Evolutionary conservation across 306 rosid species (phyloP).

Genomic region (Rosa chinensis): DNA sequence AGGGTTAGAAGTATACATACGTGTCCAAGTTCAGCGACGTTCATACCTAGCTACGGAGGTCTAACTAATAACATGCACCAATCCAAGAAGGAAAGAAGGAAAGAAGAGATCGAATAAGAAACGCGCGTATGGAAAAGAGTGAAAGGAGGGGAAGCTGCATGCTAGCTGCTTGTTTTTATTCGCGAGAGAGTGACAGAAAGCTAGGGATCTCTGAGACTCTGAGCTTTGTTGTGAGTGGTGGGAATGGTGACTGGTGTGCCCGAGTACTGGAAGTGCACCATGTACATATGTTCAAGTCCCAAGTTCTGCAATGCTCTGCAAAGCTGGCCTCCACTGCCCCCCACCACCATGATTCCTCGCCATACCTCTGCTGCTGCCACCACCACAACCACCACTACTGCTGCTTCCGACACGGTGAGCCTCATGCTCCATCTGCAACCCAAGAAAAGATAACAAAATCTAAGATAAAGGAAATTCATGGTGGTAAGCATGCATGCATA

Average conservation of each 20-base stretch:
- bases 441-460: background rate
- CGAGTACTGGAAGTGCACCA: background rate
- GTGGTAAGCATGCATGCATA: background rate
- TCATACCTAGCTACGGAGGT: background rate
- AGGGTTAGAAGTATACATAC: slow-evolving; percentile 10
- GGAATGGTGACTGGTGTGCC: background rate
- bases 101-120: slow-evolving; percentile 6
- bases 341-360: slow-evolving; percentile 57
- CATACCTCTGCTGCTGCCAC: slow-evolving; percentile 36
- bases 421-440: slow-evolving; percentile 52
- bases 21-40: slow-evolving; percentile 3
- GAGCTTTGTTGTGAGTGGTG: background rate
- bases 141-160: slow-evolving; percentile 7
- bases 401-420: slow-evolving; percentile 36
- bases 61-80: background rate
- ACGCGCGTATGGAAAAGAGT: slow-evolving; percentile 19
- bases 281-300: slow-evolving; percentile 50
- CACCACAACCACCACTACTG: slow-evolving; percentile 29
- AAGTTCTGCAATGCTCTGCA: slow-evolving; percentile 89
- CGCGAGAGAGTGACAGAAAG: slow-evolving; percentile 13
- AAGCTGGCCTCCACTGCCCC: slow-evolving; percentile 89
- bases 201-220: background rate
- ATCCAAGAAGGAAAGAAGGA: background rate
- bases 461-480: background rate
- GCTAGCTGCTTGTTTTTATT: slow-evolving; percentile 12